These are phyloP conservation scores for Exophiala calicioides DNA, from an alignment of 2,329 filamentous ascomycete species.

Conservation along the genomic window DNA sequence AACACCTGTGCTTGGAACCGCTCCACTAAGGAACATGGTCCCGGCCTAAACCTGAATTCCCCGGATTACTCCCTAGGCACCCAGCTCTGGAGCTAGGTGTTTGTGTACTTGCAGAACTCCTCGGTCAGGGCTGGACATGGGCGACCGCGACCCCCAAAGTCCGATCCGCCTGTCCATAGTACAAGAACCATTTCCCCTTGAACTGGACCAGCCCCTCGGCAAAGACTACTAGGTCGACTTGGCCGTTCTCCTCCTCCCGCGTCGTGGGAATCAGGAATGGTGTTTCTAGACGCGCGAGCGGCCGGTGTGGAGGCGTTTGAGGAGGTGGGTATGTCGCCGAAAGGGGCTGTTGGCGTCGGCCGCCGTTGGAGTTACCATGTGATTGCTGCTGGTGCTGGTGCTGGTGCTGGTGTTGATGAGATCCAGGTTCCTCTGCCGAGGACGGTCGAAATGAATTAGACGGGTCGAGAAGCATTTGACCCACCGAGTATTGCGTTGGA, in stretches of 20 bases:
- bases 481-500: slow-evolving; percentile 35
- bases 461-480: slow-evolving; percentile 39
- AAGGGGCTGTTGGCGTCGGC: too few species aligned
- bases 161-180: slow-evolving; percentile 35
- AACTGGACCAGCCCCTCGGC: slow-evolving; percentile 39
- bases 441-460: slow-evolving; percentile 20
- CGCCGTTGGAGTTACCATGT: not conserved
- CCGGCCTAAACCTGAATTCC: too few species aligned
- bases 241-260: slow-evolving; percentile 34
- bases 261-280: slow-evolving; percentile 35
- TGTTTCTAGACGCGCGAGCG: slow-evolving; percentile 36
- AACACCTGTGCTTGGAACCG: too few species aligned
- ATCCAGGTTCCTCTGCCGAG: not conserved
- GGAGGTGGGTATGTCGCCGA: too few species aligned
- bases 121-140: not conserved
- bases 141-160: slow-evolving; percentile 15
- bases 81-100: too few species aligned
- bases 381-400: not conserved
- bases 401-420: slow-evolving; percentile 4
- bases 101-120: not conserved
- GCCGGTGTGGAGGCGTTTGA: slow-evolving; percentile 15
- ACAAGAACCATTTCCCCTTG: slow-evolving; percentile 37
- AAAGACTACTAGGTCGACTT: slow-evolving; percentile 38
- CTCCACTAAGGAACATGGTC: too few species aligned
- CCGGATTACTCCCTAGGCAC: too few species aligned